phyloP scores from a whole-genome alignment of 768 basidiomycete genomes.

The Rhizopogon roseolus region DNA sequence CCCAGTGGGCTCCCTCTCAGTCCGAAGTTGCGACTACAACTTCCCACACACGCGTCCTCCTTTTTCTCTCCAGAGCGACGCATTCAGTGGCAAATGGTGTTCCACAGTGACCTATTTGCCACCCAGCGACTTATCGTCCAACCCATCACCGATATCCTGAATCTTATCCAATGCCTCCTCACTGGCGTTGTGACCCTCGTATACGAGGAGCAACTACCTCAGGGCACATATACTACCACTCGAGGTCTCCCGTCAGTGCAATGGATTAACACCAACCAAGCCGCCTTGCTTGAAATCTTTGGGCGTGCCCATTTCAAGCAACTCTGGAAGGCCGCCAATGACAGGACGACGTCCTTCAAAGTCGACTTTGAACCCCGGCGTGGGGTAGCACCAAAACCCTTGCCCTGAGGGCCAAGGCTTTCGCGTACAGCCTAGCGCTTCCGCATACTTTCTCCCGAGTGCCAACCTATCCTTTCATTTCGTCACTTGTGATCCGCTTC shows the following conservation, averaged over 20 bases:
- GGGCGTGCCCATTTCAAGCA: conserved; percentile 68
- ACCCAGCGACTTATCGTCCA: conserved; percentile 63
- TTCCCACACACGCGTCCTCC: conserved; percentile 75
- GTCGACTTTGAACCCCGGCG: conserved; percentile 55
- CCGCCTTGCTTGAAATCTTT: conserved; percentile 65
- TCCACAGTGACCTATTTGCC: conserved; percentile 73
- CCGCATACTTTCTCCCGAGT: conserved; percentile 4
- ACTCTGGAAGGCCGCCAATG: conserved; percentile 67
- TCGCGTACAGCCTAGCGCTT: conserved; percentile 7
- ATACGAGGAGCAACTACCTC: conserved; percentile 69
- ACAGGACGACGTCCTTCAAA: conserved; percentile 68
- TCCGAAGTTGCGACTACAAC: conserved; percentile 65
- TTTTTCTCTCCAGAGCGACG: conserved; percentile 84
- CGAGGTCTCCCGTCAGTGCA: conserved; percentile 74
- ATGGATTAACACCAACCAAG: conserved; percentile 71
- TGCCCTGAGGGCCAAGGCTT: conserved; percentile 14
- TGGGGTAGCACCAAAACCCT: conserved; percentile 7
- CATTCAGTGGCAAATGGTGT: conserved; percentile 89
- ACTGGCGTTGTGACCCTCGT: conserved; percentile 68
- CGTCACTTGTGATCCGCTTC: conserved; percentile 23
- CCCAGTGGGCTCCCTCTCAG: conserved; percentile 71
- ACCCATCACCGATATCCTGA: conserved; percentile 66
- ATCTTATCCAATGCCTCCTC: conserved; percentile 66
- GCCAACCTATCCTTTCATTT: conserved; percentile 9
- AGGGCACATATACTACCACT: conserved; percentile 68